Evolutionary conservation across 257 asterid genomes (phyloP).

Genomic region (Haberlea rhodopensis): DNA sequence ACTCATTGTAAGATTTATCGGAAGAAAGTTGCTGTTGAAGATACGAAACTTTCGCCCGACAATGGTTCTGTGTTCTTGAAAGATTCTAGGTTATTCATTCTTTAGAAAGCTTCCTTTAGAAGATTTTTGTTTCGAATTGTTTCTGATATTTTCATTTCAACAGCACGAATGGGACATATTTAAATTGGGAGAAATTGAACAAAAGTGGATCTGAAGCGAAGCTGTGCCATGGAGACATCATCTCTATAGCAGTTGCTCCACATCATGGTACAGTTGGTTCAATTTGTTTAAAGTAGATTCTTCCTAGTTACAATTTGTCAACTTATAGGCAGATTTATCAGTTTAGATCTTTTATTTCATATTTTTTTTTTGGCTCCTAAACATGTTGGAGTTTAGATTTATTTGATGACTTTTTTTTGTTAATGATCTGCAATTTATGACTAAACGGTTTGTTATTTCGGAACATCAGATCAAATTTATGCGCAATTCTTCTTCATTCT

Average conservation of each 20-base stretch:
- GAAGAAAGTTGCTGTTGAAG: constrained; percentile 43
- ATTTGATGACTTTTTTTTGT: background rate
- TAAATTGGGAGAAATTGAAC: constrained; percentile 76
- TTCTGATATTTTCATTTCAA: constrained; percentile 39
- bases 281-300: background rate
- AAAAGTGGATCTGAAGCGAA: constrained; percentile 66
- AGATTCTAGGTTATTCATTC: constrained; percentile 67
- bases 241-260: constrained; percentile 81
- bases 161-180: constrained; percentile 97
- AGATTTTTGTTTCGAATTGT: constrained; percentile 18
- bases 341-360: background rate
- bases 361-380: constrained; percentile 9
- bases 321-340: background rate
- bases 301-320: background rate
- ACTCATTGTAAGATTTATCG: constrained; percentile 80
- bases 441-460: background rate
- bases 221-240: constrained; percentile 84
- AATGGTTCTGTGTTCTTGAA: constrained; percentile 60
- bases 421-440: too few relatives aligned
- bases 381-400: background rate
- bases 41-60: constrained; percentile 38
- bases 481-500: constrained; percentile 23
- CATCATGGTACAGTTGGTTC: constrained; percentile 66
- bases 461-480: constrained; percentile 1
- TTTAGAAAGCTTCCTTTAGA: constrained; percentile 20